Evolutionary conservation across 495 filamentous ascomycete genomes (phyloP).

Genomic region (Penicillium samsonianum): DNA sequence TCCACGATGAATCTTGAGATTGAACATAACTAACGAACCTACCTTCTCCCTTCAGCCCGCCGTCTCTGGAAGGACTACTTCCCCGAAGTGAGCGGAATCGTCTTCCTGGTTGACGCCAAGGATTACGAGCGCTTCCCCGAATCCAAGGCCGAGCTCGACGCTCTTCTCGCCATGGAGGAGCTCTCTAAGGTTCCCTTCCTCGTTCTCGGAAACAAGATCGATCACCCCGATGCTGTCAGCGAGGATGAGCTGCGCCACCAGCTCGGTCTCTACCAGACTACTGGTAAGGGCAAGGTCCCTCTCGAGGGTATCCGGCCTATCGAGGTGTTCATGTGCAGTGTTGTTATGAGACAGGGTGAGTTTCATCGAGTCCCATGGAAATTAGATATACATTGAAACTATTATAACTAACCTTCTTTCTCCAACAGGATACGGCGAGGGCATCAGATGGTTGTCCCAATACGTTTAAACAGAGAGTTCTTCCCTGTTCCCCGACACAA

Average conservation of each 20-base stretch:
- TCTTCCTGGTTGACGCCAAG: slow-evolving; percentile 97
- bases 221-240: slow-evolving; percentile 90
- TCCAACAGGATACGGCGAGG: slow-evolving; percentile 51
- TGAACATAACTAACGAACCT: background rate
- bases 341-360: slow-evolving; percentile 93
- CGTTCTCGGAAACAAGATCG: slow-evolving; percentile 97
- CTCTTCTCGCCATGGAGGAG: slow-evolving; percentile 91
- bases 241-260: slow-evolving; percentile 92
- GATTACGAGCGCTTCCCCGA: slow-evolving; percentile 92
- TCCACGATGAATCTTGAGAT: background rate
- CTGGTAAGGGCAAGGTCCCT: slow-evolving; percentile 95
- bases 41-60: slow-evolving; percentile 61
- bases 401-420: slow-evolving; percentile 9
- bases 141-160: slow-evolving; percentile 94
- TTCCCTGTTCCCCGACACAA: background rate
- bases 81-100: slow-evolving; percentile 96
- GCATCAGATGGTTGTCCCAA: slow-evolving; percentile 57
- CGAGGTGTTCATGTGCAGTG: slow-evolving; percentile 98
- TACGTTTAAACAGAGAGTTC: slow-evolving; percentile 43
- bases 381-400: background rate
- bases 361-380: slow-evolving; percentile 13
- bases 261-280: slow-evolving; percentile 92
- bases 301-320: slow-evolving; percentile 93
- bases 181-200: slow-evolving; percentile 91
- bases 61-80: slow-evolving; percentile 98